Evolutionary conservation across 495 filamentous ascomycete species (phyloP).

Genomic region (Penicillium paradoxum): DNA sequence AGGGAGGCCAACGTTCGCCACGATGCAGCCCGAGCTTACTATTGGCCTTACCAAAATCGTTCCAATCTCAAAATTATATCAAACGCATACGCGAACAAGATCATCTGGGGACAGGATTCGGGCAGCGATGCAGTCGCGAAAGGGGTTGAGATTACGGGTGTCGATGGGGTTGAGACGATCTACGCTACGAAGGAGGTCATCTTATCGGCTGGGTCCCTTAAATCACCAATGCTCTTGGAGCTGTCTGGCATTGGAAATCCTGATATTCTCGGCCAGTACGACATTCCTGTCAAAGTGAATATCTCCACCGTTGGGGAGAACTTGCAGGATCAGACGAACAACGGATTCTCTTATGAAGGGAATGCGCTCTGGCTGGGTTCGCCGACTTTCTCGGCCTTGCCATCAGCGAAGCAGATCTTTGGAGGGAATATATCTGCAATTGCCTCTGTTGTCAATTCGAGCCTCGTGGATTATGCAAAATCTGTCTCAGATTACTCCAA

Average conservation of each 20-base stretch:
- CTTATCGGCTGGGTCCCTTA: constrained; percentile 52
- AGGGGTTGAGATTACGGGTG: constrained; percentile 22
- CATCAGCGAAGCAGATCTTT: constrained; percentile 19
- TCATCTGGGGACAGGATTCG: constrained; percentile 22
- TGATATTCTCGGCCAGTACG: constrained; percentile 26
- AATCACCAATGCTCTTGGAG: constrained; percentile 56
- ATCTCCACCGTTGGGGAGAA: constrained; percentile 45
- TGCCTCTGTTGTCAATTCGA: constrained; percentile 16
- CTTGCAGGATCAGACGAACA: constrained; percentile 43
- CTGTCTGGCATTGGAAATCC: constrained; percentile 55
- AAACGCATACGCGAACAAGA: constrained; percentile 31
- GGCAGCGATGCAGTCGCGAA: constrained; percentile 12
- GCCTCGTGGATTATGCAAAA: constrained; percentile 25
- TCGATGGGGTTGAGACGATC: constrained; percentile 25
- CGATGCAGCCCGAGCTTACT: constrained; percentile 49
- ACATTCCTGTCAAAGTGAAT: constrained; percentile 38
- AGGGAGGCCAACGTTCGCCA: constrained; percentile 43
- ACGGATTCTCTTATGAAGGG: constrained; percentile 15
- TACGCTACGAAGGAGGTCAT: constrained; percentile 54
- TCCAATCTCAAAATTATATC: constrained; percentile 32
- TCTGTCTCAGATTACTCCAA: constrained; percentile 24
- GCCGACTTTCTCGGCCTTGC: constrained; percentile 26
- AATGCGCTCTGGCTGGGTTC: constrained; percentile 13
- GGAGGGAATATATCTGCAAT: constrained; percentile 23
- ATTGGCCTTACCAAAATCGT: constrained; percentile 31